phyloP scores from a whole-genome alignment of 1,284 basidiomycete species.

The Neotropicomus parvogracilis region DNA sequence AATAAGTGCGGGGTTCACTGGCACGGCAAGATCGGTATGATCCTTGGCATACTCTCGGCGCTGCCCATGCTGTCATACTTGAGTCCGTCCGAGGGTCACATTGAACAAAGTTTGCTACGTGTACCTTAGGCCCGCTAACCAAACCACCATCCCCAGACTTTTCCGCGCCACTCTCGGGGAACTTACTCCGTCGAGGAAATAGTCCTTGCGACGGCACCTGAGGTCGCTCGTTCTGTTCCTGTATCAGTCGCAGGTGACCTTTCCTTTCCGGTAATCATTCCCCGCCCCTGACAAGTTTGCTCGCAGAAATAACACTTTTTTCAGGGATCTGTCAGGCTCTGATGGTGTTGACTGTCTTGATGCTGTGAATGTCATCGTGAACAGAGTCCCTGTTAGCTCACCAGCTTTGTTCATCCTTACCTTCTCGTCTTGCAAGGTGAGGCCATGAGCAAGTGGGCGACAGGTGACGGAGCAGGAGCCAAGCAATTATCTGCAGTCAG shows the following conservation, averaged over 20 bases:
- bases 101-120: background rate
- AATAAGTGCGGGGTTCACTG: conserved; percentile 48
- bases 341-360: conserved; percentile 40
- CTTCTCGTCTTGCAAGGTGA: conserved; percentile 53
- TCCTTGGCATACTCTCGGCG: conserved; percentile 45
- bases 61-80: conserved; percentile 45
- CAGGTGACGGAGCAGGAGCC: conserved; percentile 40
- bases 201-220: conserved; percentile 44
- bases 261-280: conserved; percentile 45
- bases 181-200: conserved; percentile 42
- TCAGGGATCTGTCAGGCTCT: conserved; percentile 40
- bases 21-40: conserved; percentile 44
- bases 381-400: conserved; percentile 32
- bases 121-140: conserved; percentile 41
- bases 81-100: conserved; percentile 1
- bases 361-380: conserved; percentile 37
- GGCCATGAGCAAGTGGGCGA: conserved; percentile 43
- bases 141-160: conserved; percentile 53
- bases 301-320: background rate
- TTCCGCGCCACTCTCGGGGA: conserved; percentile 36
- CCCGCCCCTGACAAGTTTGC: background rate
- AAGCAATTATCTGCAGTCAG: conserved; percentile 40
- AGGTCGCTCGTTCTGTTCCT: conserved; percentile 46
- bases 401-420: conserved; percentile 36
- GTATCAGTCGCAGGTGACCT: conserved; percentile 45